Conservation (phyloP, 73 alveolate genomes). For the Tetrahymena borealis region DNA sequence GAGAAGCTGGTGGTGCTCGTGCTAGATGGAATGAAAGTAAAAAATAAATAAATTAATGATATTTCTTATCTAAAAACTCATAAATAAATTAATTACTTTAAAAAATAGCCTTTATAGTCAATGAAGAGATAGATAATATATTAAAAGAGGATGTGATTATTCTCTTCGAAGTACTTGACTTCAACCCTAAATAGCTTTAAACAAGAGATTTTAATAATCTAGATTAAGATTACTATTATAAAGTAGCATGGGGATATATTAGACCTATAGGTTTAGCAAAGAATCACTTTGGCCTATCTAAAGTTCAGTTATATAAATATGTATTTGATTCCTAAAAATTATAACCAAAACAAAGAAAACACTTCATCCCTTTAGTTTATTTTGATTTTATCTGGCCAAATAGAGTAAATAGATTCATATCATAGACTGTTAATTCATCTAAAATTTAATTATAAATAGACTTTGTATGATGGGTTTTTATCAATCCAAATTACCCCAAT, state of each 20-base stretch:
- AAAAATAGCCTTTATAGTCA: slow-evolving; percentile 25
- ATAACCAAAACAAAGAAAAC: slow-evolving; percentile 42
- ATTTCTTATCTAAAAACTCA: too few relatives aligned
- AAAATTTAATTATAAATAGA: neutral
- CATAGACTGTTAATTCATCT: slow-evolving; percentile 20
- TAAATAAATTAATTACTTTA: neutral
- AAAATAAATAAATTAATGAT: slow-evolving; percentile 9
- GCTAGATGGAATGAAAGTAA: slow-evolving; percentile 86
- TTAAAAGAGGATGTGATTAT: slow-evolving; percentile 65
- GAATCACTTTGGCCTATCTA: slow-evolving; percentile 73
- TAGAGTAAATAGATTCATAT: slow-evolving; percentile 48
- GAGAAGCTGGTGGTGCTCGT: slow-evolving; percentile 84
- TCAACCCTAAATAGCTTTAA: slow-evolving; percentile 59
- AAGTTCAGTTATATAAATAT: slow-evolving; percentile 82
- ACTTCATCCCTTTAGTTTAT: slow-evolving; percentile 59
- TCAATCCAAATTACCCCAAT: neutral
- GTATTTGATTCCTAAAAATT: slow-evolving; percentile 41
- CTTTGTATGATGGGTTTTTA: neutral
- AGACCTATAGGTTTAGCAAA: slow-evolving; percentile 86
- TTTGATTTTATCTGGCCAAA: slow-evolving; percentile 66
- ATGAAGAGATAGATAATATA: slow-evolving; percentile 68
- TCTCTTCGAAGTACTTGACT: slow-evolving; percentile 92
- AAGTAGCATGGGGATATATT: slow-evolving; percentile 96
- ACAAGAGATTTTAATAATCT: slow-evolving; percentile 46
- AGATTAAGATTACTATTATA: slow-evolving; percentile 71